phyloP scores from a whole-genome alignment of 345 rosid species.

The Psidium friedrichsthalianum region DNA sequence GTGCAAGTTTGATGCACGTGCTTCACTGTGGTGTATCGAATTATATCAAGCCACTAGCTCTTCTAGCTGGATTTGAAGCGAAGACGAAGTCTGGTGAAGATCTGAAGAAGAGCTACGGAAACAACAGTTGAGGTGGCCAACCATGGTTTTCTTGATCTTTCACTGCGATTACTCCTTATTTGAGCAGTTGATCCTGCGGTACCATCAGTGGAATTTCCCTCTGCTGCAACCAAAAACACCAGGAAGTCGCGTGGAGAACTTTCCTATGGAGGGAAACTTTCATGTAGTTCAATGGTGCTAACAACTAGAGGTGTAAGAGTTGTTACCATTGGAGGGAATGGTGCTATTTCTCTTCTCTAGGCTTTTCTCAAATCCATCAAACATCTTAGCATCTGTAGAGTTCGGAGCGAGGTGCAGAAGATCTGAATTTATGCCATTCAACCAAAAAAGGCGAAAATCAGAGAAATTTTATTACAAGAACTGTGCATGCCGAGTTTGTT shows the following conservation, averaged over 20 bases:
- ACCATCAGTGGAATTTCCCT: not conserved
- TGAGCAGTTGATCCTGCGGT: not conserved
- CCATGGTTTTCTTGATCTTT: not conserved
- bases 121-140: not conserved
- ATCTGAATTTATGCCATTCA: slow-evolving; percentile 15
- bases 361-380: slow-evolving; percentile 40
- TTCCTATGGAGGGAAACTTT: not conserved
- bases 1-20: not conserved
- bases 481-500: not conserved
- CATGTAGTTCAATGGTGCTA: not conserved
- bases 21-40: not conserved
- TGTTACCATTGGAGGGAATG: not conserved
- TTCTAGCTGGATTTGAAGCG: not conserved
- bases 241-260: not conserved
- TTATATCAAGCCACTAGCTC: not conserved
- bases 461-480: not conserved
- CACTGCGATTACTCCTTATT: not conserved
- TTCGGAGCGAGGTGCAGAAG: slow-evolving; percentile 50
- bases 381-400: slow-evolving; percentile 57
- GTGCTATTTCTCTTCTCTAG: slow-evolving; percentile 6
- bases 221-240: not conserved
- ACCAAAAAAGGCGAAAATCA: not conserved
- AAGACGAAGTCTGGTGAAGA: not conserved
- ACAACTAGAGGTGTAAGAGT: not conserved
- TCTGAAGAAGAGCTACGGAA: not conserved